Base-by-base conservation (phyloP, 2,329 filamentous ascomycete genomes). In the Ophiocordyceps sinensis region DNA sequence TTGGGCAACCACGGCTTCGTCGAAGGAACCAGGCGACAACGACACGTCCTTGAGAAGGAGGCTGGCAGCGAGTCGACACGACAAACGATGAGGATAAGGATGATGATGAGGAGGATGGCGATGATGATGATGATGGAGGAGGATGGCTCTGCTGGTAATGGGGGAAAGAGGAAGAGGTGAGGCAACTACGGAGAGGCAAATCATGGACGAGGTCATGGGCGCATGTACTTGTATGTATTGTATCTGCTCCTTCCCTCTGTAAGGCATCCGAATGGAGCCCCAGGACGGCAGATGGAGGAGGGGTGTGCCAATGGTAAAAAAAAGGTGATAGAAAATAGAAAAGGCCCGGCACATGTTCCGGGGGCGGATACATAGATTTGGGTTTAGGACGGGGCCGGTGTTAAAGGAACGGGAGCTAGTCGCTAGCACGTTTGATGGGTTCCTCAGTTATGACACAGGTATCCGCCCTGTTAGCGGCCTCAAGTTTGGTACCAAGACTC, bases 291-390 rank as follows among this genome's bases (percentile, higher is more conserved):
- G 61, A 63, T 65, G 57, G 51, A 64, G 61, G 64, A 66, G 64
- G 64, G 66, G 62, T 57, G 62, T 63, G 62, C 62, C 19, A 61
- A 66, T 58, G 57, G 23, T 26, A 26, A 26, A 26, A 26, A 26
- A 26, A 26, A 26, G 9, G 6, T 26, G 9, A 6, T 7, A 26
- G 6, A 26, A 26, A 26, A 23, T 23, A 15, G 14, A 61, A 64
- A 62, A 59, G 52, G 57, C 58, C 63, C 66, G 66, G 68, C 63
- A 70, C 59, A 68, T 64, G 63, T 53, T 58, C 54, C 60, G 60
- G 58, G 23, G 62, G 61, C 63, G 60, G 63, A 58, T 59, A 59
- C 59, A 54, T 12, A 42, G 38, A 42, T 42, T 44, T 48, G 44
- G 46, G 31, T 36, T 45, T 43, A 39, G 48, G 55, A 51, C 49